These are phyloP conservation scores for Leccinum barrowsii DNA, from an alignment of 768 basidiomycete genomes.

Conservation along the genomic window DNA sequence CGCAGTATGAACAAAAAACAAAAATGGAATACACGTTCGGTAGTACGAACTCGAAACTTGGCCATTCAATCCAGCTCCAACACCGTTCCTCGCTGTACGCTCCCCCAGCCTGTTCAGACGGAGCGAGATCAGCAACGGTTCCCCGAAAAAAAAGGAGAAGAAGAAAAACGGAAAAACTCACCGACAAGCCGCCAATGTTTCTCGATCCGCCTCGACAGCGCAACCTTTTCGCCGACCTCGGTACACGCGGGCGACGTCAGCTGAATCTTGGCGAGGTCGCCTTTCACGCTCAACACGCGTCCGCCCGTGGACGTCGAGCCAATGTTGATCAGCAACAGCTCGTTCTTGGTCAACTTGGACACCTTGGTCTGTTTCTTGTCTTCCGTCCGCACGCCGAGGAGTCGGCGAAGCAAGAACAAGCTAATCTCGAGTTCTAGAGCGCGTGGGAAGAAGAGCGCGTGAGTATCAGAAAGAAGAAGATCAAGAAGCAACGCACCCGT, in stretches of 20 bases:
- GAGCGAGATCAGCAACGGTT: background rate
- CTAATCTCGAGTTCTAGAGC: slow-evolving; percentile 81
- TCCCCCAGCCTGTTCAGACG: slow-evolving; percentile 54
- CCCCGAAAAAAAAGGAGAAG: background rate
- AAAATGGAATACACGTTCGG: background rate
- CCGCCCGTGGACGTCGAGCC: slow-evolving; percentile 97
- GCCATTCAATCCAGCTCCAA: slow-evolving; percentile 69
- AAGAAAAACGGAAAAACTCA: slow-evolving; percentile 36
- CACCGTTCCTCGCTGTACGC: slow-evolving; percentile 80
- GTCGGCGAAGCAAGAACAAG: slow-evolving; percentile 89
- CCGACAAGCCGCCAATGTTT: slow-evolving; percentile 98
- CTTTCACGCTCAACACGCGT: slow-evolving; percentile 90
- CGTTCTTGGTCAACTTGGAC: slow-evolving; percentile 86
- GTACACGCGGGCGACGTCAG: slow-evolving; percentile 94
- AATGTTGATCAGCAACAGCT: slow-evolving; percentile 94
- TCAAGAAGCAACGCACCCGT: slow-evolving; percentile 48
- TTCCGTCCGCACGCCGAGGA: slow-evolving; percentile 97
- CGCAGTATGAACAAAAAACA: background rate
- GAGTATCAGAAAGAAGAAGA: background rate
- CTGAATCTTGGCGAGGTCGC: slow-evolving; percentile 91
- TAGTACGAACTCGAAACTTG: background rate
- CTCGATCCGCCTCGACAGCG: slow-evolving; percentile 89
- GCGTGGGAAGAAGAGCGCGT: background rate
- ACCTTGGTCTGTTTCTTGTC: slow-evolving; percentile 99
- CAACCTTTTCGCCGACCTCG: slow-evolving; percentile 97